Base-by-base conservation (phyloP, 768 basidiomycete species). In the Strobilomyces dryophilus region DNA sequence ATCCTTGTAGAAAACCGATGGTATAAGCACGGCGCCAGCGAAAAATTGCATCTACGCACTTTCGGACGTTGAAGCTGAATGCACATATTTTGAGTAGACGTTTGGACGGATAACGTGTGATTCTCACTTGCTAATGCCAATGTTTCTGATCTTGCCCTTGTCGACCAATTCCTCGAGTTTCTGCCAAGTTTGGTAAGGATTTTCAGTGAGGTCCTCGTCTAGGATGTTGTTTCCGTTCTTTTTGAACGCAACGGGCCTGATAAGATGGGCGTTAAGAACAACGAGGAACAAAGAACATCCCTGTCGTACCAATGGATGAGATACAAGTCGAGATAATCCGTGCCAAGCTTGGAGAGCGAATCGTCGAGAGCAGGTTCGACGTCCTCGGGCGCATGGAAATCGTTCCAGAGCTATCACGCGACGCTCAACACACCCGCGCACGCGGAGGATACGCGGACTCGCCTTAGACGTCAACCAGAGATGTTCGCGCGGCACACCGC, bases 121-220 rank as follows among this genome's bases (percentile, higher is more conserved):
- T 8, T 56, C 78, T 54, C 53, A 85, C 85, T 93, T 93, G 85
- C 86, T 88, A 40, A 92, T 74, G 40, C 91, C 91, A 49, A 92
- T 92, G 59, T 89, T 86, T 64, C 78, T 78, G 40, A 87, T 71
- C 65, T 90, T 87, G 21, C 90, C 90, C 60, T 83, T 84, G 57
- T 81, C 80, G 4, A 89, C 85, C 70, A 89, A 71, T 67, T 86
- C 80, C 63, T 92, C 89, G 45, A 92, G 80, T 56, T 82, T 89
- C 64, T 84, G 73, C 89, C 89, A 92, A 1, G 89, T 90, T 17
- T 84, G 84, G 61, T 87, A 85, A 2, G 87, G 82, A 61, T 90
- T 76, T 21, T 79, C 80, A 6, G 85, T 85, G 5, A 90, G 79
- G 5, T 76, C 75, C 51, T 68, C 58, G 34, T 83, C 78, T 53